Conservation (phyloP, 108 stramenopile genomes). For the Fistulifera pelliculosa region DNA sequence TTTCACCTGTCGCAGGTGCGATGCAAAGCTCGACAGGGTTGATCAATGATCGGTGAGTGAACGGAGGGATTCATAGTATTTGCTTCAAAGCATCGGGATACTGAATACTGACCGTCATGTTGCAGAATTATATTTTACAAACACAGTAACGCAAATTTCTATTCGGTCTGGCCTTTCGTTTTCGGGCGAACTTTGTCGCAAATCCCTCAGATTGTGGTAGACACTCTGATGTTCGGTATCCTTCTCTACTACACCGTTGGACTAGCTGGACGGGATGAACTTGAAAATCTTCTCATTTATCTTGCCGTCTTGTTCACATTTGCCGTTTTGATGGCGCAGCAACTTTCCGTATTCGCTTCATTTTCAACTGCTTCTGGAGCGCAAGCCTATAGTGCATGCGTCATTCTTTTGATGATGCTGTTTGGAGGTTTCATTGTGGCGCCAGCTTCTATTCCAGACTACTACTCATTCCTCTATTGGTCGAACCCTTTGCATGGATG, state of each 20-base stretch:
- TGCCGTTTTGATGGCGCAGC: conserved; percentile 37
- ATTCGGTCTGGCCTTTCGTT: conserved; percentile 50
- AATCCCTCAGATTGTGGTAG: conserved; percentile 40
- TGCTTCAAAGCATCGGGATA: too few relatives aligned
- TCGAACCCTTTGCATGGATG: conserved; percentile 64
- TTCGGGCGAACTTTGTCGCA: conserved; percentile 48
- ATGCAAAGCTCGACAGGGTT: conserved; percentile 65
- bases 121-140: conserved; percentile 66
- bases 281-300: conserved; percentile 30
- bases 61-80: too few relatives aligned
- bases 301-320: conserved; percentile 31
- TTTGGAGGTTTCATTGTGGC: conserved; percentile 64
- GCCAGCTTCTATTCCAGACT: conserved; percentile 44
- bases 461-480: conserved; percentile 53
- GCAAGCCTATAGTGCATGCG: conserved; percentile 32
- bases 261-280: conserved; percentile 19
- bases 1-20: conserved; percentile 19
- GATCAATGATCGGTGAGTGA: conserved; percentile 43
- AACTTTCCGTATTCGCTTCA: conserved; percentile 35
- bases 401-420: conserved; percentile 46
- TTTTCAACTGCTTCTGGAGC: conserved; percentile 26
- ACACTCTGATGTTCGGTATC: conserved; percentile 58
- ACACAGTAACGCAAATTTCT: conserved; percentile 78
- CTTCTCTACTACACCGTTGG: conserved; percentile 66
- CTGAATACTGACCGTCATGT: too few relatives aligned